phyloP scores from a whole-genome alignment of 2,329 filamentous ascomycete genomes.

The Emergomyces orientalis region DNA sequence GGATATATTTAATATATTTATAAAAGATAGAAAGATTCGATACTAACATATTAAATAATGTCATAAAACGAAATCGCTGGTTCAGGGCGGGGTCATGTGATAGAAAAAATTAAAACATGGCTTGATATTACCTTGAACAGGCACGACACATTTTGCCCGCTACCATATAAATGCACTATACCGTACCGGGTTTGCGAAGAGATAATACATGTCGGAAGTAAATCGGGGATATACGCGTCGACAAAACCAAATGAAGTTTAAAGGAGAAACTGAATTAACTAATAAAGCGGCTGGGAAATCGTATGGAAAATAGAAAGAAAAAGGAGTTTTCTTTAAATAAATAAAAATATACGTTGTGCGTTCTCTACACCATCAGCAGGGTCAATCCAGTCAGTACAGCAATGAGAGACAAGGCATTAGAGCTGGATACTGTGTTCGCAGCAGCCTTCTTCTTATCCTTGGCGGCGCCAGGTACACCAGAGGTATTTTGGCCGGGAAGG shows the following conservation, averaged over 20 bases:
- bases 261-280: neutral
- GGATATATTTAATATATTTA: no score
- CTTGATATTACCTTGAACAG: neutral
- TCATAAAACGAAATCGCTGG: neutral
- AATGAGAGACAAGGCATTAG: conserved; percentile 7
- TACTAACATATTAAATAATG: no score
- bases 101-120: neutral
- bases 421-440: conserved; percentile 14
- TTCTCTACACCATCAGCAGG: conserved; percentile 10
- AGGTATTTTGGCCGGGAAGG: conserved; percentile 41
- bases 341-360: neutral
- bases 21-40: no score
- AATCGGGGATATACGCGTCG: neutral
- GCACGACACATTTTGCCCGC: neutral
- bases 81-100: neutral
- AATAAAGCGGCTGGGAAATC: neutral
- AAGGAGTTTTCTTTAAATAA: no score
- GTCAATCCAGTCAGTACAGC: conserved; percentile 9
- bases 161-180: neutral
- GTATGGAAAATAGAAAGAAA: neutral
- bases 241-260: neutral
- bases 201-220: neutral
- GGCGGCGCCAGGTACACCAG: conserved; percentile 19
- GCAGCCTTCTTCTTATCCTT: conserved; percentile 10
- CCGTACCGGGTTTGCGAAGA: neutral